A percentile compares a stretch with the other conserved stretches of the same genome.
Evolutionary conservation across 2,329 filamentous ascomycete species (phyloP).

Genomic region (Botryotinia globosa): DNA sequence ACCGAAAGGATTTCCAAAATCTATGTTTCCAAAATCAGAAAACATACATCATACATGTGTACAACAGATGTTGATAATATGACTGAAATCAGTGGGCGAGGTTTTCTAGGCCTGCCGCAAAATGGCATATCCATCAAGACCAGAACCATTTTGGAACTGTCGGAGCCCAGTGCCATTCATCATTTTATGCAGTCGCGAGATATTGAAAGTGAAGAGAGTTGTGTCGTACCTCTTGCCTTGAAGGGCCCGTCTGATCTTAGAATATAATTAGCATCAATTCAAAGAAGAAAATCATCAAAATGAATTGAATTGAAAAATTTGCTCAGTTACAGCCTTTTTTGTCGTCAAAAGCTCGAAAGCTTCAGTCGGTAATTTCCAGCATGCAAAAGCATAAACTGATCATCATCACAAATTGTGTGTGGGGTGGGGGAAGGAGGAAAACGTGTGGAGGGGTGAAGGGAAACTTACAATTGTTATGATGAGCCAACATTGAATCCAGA

Average conservation of each 20-base stretch:
- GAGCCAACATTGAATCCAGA: not conserved
- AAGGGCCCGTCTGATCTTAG: not conserved
- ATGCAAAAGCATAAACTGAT: slow-evolving; percentile 41
- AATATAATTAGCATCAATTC: slow-evolving; percentile 17
- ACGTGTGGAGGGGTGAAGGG: not conserved
- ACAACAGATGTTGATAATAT: not conserved
- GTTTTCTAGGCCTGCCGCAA: slow-evolving; percentile 99
- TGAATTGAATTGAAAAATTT: slow-evolving; percentile 25
- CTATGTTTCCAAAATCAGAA: slow-evolving; percentile 17
- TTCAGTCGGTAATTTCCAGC: slow-evolving; percentile 98
- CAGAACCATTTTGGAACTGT: slow-evolving; percentile 47
- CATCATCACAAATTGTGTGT: slow-evolving; percentile 35
- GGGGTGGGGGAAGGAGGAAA: not conserved
- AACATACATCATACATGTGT: slow-evolving; percentile 11
- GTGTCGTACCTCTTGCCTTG: slow-evolving; percentile 25
- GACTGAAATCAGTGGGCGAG: slow-evolving; percentile 82
- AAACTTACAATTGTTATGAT: slow-evolving; percentile 11
- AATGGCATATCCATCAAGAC: slow-evolving; percentile 80
- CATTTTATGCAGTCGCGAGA: slow-evolving; percentile 46
- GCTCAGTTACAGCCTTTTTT: slow-evolving; percentile 85
- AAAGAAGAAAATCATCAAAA: not conserved
- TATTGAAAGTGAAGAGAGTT: slow-evolving; percentile 8
- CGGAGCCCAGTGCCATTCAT: slow-evolving; percentile 99
- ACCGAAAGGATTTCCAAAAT: not conserved
- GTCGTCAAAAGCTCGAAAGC: slow-evolving; percentile 66